Conservation (phyloP, 345 rosid species). For the Murraya paniculata region DNA sequence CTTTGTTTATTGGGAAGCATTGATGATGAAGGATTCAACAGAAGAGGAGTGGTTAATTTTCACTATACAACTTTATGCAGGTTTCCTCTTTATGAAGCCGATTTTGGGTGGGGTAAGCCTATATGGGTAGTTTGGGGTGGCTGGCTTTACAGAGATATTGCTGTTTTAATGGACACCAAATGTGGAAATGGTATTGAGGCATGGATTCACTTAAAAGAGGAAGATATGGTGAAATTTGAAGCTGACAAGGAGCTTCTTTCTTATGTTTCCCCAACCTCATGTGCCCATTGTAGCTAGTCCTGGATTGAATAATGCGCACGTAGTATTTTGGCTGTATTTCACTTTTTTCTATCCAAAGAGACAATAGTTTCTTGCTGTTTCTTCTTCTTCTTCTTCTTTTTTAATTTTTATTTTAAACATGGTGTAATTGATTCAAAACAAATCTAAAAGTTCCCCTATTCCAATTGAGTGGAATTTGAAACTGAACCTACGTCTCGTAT, state of each 20-base stretch:
- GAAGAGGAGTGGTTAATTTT: constrained; percentile 25
- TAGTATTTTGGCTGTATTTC: too few relatives aligned
- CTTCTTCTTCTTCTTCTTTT: too few relatives aligned
- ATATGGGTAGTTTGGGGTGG: constrained; percentile 23
- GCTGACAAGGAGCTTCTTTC: constrained; percentile 18
- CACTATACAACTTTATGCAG: constrained; percentile 35
- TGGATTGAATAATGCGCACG: too few relatives aligned
- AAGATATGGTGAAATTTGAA: constrained; percentile 32
- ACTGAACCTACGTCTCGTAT: too few relatives aligned
- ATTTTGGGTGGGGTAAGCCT: constrained; percentile 41
- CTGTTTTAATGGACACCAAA: constrained; percentile 25
- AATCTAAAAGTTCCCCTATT: too few relatives aligned
- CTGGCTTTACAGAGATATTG: constrained; percentile 15
- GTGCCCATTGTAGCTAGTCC: too few relatives aligned
- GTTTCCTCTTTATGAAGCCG: constrained; percentile 35
- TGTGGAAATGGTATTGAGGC: constrained; percentile 29
- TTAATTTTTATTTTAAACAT: too few relatives aligned
- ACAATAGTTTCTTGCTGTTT: too few relatives aligned
- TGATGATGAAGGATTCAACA: constrained; percentile 3
- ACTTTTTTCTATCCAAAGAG: too few relatives aligned
- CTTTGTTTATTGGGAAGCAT: too few relatives aligned
- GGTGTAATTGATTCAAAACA: too few relatives aligned
- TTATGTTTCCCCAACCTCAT: constrained; percentile 1
- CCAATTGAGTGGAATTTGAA: too few relatives aligned
- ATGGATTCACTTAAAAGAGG: constrained; percentile 22